Conservation (phyloP, 2,329 filamentous ascomycete genomes). For the Sporothrix humicola region DNA sequence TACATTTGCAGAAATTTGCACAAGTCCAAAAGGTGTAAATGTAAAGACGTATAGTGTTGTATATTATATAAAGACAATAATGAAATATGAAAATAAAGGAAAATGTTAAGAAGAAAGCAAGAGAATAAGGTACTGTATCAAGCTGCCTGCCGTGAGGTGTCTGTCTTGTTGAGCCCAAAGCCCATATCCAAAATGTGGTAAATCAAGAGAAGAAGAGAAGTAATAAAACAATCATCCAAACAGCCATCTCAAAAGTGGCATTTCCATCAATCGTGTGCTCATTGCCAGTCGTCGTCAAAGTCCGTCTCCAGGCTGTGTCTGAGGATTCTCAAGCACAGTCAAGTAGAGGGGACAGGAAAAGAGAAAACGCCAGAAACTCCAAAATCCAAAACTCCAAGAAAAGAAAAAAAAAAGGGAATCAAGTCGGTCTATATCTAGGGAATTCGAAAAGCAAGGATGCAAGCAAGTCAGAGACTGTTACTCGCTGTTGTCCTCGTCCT, state of each 20-base stretch:
- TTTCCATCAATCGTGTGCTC: conserved; percentile 5
- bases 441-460: neutral
- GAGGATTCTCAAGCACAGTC: too few relatives aligned
- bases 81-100: too few relatives aligned
- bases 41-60: neutral
- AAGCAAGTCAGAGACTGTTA: conserved; percentile 33
- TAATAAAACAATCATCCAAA: neutral
- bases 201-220: neutral
- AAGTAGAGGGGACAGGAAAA: neutral
- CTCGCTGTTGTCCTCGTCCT: conserved; percentile 49
- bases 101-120: too few relatives aligned
- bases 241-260: neutral
- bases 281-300: conserved; percentile 6
- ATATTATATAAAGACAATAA: neutral
- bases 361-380: conserved; percentile 22
- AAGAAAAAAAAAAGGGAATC: neutral
- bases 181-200: conserved; percentile 7
- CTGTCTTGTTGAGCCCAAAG: conserved; percentile 20
- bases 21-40: conserved; percentile 11
- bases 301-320: neutral
- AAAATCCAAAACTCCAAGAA: neutral
- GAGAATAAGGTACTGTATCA: neutral
- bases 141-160: conserved; percentile 23
- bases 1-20: neutral
- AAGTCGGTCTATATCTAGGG: conserved; percentile 13